Conservation (phyloP, 2,329 filamentous ascomycete species). For the Chaetomiaceae sp. region DNA sequence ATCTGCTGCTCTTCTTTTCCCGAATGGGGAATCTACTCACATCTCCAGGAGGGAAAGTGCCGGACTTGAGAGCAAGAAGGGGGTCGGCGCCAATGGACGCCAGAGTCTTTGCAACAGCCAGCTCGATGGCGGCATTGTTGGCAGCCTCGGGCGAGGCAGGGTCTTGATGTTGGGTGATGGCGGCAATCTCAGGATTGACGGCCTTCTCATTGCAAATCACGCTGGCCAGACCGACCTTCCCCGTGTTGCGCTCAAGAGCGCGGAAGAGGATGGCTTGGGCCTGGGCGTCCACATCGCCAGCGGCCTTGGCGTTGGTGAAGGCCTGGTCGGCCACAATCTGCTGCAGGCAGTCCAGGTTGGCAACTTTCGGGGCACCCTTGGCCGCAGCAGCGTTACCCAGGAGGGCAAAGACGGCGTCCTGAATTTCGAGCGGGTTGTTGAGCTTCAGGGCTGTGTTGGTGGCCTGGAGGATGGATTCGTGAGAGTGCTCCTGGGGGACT, state of each 20-base stretch:
- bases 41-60: conserved; percentile 59
- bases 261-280: conserved; percentile 50
- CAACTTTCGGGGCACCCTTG: conserved; percentile 29
- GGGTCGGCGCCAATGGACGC: conserved; percentile 58
- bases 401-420: conserved; percentile 45
- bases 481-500: conserved; percentile 49
- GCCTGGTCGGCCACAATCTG: conserved; percentile 55
- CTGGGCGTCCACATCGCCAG: conserved; percentile 48
- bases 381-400: conserved; percentile 41
- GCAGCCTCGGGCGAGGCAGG: conserved; percentile 55
- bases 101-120: conserved; percentile 56
- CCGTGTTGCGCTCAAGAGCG: conserved; percentile 57
- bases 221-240: conserved; percentile 50
- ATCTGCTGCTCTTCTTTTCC: background rate
- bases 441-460: conserved; percentile 36
- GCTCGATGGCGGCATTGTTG: conserved; percentile 57
- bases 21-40: conserved; percentile 32
- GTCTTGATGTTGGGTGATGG: conserved; percentile 62
- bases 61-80: conserved; percentile 53
- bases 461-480: conserved; percentile 38
- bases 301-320: conserved; percentile 56
- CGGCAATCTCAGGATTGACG: conserved; percentile 61
- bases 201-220: conserved; percentile 52
- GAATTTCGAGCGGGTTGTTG: conserved; percentile 46
- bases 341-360: conserved; percentile 53